Conservation (phyloP, 352 stramenopile genomes). For the Phytophthora hibernalis region DNA sequence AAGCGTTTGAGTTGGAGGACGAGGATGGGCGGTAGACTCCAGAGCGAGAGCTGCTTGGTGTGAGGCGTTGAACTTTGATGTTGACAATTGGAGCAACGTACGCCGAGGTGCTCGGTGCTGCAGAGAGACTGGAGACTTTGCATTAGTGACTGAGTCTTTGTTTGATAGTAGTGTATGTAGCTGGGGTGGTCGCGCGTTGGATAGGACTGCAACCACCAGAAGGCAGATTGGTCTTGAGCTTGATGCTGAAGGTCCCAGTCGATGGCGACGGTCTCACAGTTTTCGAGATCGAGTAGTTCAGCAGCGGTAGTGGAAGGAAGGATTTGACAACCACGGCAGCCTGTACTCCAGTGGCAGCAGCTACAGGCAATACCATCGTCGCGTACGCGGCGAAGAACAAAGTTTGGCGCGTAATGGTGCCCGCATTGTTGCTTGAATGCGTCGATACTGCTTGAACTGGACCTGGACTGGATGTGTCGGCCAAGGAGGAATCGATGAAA, state of each 20-base stretch:
- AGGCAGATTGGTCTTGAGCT: constrained; percentile 24
- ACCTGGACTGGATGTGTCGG: neutral
- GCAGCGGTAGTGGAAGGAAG: constrained; percentile 26
- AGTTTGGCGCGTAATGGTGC: constrained; percentile 14
- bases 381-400: constrained; percentile 57
- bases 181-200: constrained; percentile 45
- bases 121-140: constrained; percentile 60
- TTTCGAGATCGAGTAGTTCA: constrained; percentile 45
- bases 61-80: constrained; percentile 28
- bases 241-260: constrained; percentile 55
- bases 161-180: constrained; percentile 44
- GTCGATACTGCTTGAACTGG: constrained; percentile 1
- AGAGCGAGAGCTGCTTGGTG: constrained; percentile 61
- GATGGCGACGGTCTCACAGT: constrained; percentile 70
- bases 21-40: constrained; percentile 62
- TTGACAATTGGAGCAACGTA: constrained; percentile 49
- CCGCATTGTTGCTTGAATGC: neutral
- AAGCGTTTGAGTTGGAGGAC: constrained; percentile 79
- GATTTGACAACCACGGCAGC: constrained; percentile 63
- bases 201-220: constrained; percentile 26
- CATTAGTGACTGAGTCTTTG: constrained; percentile 39
- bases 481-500: constrained; percentile 21
- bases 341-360: constrained; percentile 59
- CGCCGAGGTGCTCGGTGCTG: constrained; percentile 52
- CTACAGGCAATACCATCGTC: constrained; percentile 54